Conservation (phyloP, 2,329 filamentous ascomycete species). For the Pseudogymnoascus sp. region DNA sequence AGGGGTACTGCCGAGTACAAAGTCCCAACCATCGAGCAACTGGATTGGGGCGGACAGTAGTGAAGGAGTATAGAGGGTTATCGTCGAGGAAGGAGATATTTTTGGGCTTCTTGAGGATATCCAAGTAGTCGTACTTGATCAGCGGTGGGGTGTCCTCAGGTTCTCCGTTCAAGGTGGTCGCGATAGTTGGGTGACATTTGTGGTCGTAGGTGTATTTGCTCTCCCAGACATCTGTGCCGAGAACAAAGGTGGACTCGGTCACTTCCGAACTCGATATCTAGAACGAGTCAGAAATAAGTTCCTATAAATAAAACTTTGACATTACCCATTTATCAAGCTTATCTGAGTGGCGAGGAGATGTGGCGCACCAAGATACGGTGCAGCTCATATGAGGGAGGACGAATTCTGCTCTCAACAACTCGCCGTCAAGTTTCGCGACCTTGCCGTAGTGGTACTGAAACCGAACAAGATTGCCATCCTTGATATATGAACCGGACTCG, state of each 20-base stretch:
- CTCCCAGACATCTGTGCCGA: conserved; percentile 44
- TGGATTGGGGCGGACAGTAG: conserved; percentile 21
- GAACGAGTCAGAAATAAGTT: no score
- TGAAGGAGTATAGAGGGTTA: conserved; percentile 43
- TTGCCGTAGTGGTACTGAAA: conserved; percentile 50
- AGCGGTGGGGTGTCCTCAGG: conserved; percentile 44
- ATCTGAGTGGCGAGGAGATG: conserved; percentile 40
- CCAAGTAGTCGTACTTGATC: conserved; percentile 41
- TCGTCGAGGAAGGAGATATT: conserved; percentile 37
- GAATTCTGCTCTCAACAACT: conserved; percentile 46
- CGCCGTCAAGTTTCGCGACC: conserved; percentile 44
- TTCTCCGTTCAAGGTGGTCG: conserved; percentile 41
- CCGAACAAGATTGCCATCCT: conserved; percentile 42
- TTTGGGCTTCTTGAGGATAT: conserved; percentile 34
- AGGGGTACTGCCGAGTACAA: conserved; percentile 29
- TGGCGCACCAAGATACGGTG: conserved; percentile 45
- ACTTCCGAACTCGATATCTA: conserved; percentile 45
- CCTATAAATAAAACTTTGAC: no score
- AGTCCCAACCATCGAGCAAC: conserved; percentile 29
- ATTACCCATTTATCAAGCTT: conserved; percentile 41
- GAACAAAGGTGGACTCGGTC: conserved; percentile 46
- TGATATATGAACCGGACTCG: conserved; percentile 45
- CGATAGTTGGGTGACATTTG: conserved; percentile 39
- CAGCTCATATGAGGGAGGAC: conserved; percentile 44
- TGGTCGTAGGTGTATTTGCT: conserved; percentile 41